Evolutionary conservation across 192 early-diverging fungal species (phyloP).

Genomic region (Entomortierella beljakovae): DNA sequence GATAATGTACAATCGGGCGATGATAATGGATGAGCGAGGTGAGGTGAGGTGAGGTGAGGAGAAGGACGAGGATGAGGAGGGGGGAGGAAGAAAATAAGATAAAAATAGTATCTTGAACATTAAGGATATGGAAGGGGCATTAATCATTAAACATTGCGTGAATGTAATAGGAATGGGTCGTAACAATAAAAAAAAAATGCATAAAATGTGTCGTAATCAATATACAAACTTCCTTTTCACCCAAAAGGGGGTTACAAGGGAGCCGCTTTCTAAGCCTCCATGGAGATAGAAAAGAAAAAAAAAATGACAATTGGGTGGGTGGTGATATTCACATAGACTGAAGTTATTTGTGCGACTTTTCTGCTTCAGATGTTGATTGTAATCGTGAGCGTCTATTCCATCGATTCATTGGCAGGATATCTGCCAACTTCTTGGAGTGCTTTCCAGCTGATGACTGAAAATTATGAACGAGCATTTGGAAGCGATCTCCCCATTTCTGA

Average conservation of each 20-base stretch:
- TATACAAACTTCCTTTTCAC: not conserved
- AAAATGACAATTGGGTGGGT: not conserved
- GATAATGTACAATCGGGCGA: too few species aligned
- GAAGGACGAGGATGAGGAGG: not conserved
- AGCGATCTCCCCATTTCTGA: conserved; percentile 47
- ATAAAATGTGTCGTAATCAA: not conserved
- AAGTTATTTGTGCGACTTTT: not conserved
- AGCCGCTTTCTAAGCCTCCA: not conserved
- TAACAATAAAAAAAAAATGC: not conserved
- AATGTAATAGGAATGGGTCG: conserved; percentile 2
- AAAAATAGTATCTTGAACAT: too few species aligned
- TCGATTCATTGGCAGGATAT: conserved; percentile 34
- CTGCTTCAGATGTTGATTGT: conserved; percentile 4
- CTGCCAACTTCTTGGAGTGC: conserved; percentile 20
- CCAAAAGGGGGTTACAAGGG: not conserved
- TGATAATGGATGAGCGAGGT: too few species aligned
- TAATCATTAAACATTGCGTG: not conserved
- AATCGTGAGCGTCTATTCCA: conserved; percentile 21
- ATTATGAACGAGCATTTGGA: conserved; percentile 36
- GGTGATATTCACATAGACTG: not conserved
- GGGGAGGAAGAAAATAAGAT: not conserved
- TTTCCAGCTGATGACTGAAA: conserved; percentile 31
- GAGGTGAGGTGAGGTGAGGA: too few species aligned
- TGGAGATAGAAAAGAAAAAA: not conserved
- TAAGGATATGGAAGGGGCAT: not conserved